Percentiles rank a stretch among this genome's conserved stretches.
Conservation (phyloP, 2,329 filamentous ascomycete species). For the Apiospora aurea region DNA sequence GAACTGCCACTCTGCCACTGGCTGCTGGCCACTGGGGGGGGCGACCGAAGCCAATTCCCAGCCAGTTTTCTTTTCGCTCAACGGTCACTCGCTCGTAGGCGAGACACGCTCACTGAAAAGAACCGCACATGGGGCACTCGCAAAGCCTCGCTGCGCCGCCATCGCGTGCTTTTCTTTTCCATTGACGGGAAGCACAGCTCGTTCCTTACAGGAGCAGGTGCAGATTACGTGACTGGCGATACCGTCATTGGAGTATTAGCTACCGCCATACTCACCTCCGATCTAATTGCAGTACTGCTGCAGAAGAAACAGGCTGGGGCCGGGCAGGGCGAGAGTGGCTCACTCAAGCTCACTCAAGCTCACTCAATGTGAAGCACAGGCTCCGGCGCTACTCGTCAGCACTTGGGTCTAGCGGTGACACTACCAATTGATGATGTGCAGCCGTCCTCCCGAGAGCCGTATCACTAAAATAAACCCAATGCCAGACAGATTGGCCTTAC, state of each 20-base stretch:
- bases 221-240: no score
- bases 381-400: slow-evolving; percentile 18
- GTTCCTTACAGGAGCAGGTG: background rate
- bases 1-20: background rate
- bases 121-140: background rate
- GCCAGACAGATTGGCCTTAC: background rate
- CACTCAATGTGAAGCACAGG: slow-evolving; percentile 16
- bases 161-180: background rate
- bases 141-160: background rate
- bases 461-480: slow-evolving; percentile 7
- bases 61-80: background rate
- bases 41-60: background rate
- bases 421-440: slow-evolving; percentile 18
- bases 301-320: background rate
- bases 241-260: no score
- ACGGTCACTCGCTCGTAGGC: background rate
- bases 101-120: background rate
- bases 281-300: slow-evolving; percentile 4
- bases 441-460: slow-evolving; percentile 1
- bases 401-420: slow-evolving; percentile 6
- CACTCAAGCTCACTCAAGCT: background rate
- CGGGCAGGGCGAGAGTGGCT: background rate
- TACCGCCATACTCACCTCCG: background rate
- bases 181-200: background rate
- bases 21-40: no score